Evolutionary conservation across 2,329 filamentous ascomycete genomes (phyloP).

Genomic region (Alternaria sp.): DNA sequence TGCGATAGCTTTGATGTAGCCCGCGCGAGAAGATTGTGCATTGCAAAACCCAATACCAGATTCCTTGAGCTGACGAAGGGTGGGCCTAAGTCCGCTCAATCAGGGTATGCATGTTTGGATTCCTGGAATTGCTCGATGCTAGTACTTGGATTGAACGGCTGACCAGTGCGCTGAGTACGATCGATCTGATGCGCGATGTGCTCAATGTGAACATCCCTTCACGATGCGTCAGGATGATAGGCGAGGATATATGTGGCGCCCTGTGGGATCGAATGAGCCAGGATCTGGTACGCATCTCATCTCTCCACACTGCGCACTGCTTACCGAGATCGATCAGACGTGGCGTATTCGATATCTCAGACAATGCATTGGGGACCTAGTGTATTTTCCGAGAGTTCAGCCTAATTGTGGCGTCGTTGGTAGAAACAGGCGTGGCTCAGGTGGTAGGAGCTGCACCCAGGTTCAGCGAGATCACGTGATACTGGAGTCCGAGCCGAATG

Average conservation of each 20-base stretch:
- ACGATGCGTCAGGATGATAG: background rate
- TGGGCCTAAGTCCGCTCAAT: background rate
- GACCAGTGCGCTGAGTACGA: slow-evolving; percentile 6
- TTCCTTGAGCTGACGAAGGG: background rate
- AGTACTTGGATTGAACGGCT: slow-evolving; percentile 4
- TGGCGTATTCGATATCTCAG: background rate
- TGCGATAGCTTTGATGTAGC: background rate
- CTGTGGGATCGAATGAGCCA: background rate
- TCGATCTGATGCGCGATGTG: background rate
- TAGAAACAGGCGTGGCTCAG: background rate
- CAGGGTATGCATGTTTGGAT: background rate
- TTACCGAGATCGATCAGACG: background rate
- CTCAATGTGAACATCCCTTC: background rate
- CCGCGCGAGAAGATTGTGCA: background rate
- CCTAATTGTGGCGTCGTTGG: background rate
- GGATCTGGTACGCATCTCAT: background rate
- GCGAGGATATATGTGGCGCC: slow-evolving; percentile 6
- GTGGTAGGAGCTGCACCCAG: background rate
- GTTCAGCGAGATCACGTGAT: background rate
- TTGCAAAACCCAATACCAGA: background rate
- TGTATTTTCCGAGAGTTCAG: background rate
- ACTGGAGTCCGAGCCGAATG: background rate
- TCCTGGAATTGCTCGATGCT: background rate
- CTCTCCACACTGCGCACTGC: background rate
- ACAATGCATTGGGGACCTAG: background rate